These are phyloP conservation scores for Suillus weaverae DNA, from an alignment of 768 basidiomycete genomes.

Conservation along the genomic window DNA sequence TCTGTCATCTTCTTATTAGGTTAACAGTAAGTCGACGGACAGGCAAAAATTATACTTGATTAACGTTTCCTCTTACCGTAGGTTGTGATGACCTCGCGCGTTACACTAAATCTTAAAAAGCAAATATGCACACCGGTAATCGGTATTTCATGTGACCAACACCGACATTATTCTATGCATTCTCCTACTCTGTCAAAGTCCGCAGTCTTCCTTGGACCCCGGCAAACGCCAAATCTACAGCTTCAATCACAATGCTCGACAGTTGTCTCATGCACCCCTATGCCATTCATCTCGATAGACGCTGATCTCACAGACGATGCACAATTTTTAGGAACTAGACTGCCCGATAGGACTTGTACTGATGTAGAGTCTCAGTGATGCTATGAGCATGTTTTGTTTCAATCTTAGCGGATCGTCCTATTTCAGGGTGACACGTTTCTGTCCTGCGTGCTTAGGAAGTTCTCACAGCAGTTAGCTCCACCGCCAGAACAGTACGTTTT, in stretches of 20 bases:
- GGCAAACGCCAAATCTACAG: neutral
- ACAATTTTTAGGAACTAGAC: neutral
- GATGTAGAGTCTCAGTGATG: neutral
- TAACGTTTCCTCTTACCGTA: neutral
- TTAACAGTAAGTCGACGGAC: neutral
- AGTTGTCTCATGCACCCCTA: neutral
- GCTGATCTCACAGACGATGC: neutral
- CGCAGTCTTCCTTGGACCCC: neutral
- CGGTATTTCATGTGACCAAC: neutral
- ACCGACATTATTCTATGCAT: neutral
- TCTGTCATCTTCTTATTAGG: constrained; percentile 27
- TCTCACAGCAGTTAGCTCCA: neutral
- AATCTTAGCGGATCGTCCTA: neutral
- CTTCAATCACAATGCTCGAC: neutral
- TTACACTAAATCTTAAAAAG: constrained; percentile 1
- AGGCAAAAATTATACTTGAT: neutral
- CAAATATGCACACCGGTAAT: neutral
- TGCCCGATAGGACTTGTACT: neutral
- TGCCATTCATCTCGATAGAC: neutral
- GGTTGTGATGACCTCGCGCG: constrained; percentile 5
- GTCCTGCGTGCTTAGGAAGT: neutral
- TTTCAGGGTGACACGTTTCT: neutral
- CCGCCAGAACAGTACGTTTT: neutral
- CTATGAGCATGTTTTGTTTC: neutral
- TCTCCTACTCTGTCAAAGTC: neutral